Base-by-base conservation (phyloP, 306 rosid species). In the Vigna unguiculata region DNA sequence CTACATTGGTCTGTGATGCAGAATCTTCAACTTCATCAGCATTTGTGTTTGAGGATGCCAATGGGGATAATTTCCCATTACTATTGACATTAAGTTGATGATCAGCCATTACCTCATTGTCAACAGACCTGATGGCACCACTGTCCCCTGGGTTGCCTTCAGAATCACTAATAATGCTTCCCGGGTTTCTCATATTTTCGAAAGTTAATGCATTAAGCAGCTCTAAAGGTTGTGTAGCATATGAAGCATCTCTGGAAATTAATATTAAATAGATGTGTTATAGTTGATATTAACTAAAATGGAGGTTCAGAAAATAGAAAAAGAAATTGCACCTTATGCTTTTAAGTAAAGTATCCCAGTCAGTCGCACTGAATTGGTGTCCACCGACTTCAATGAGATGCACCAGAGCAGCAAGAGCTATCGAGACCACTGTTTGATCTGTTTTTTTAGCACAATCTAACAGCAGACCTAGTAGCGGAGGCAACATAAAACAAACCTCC, bases 401-500 rank as follows among this genome's bases (percentile, higher is more conserved):
- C 77, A 88, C 98, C 77, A 96, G 82, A 58, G 99, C 99, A 81
- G 96, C 99, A 67, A 96, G 93, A 83, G 99, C 90, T 84, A 96
- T 85, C 59, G 99, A 96, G 71, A 96, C 99, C 81, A 96, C 99
- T 0, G 98, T 89, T 80, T 96, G 99, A 83, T 96, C 99, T 30
- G 96, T 87, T 91, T 93, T 88, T 82, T 96, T 96, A 76, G 98
- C 99, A 75, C 99, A 96, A 82, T 96, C 99, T 88, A 96, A 86
- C 61, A 96, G 87, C 89, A 96, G 86, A 84, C 97, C 70, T 78
- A 96, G 88, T 46, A 96, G 84, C 24, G 97, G 94, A 22, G 99
- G 97, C 75, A 96, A 85, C 99, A 96, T 96, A 85, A 96, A 96
- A 86, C 96, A 96, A 38, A 96, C 99, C 87, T 96, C 99, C 99